phyloP scores from a whole-genome alignment of 257 asterid genomes.

The Plantago major region DNA sequence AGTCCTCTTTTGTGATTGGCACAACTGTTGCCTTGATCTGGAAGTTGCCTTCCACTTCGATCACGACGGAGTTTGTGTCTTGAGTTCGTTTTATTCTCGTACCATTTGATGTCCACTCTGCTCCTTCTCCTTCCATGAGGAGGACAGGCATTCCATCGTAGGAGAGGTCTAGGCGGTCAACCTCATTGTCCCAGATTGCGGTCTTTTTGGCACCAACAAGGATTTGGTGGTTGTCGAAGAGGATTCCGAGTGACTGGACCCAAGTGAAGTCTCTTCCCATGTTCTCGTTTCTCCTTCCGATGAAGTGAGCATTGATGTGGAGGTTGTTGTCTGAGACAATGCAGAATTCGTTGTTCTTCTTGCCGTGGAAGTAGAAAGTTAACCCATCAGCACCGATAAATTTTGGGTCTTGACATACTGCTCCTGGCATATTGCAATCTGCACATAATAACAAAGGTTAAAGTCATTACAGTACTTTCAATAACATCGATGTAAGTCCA shows the following conservation, averaged over 20 bases:
- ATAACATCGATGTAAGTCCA: no score
- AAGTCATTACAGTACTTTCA: no score
- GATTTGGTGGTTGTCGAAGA: slow-evolving; percentile 51
- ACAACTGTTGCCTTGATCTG: slow-evolving; percentile 63
- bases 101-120: slow-evolving; percentile 29
- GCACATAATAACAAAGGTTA: slow-evolving; percentile 7
- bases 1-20: slow-evolving; percentile 61
- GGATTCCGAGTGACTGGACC: slow-evolving; percentile 87
- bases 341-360: slow-evolving; percentile 62
- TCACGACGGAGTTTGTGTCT: slow-evolving; percentile 43
- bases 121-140: slow-evolving; percentile 43
- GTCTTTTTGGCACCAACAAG: slow-evolving; percentile 60
- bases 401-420: slow-evolving; percentile 85
- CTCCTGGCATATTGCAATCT: slow-evolving; percentile 80
- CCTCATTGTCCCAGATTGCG: slow-evolving; percentile 46
- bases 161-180: slow-evolving; percentile 51
- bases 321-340: slow-evolving; percentile 61
- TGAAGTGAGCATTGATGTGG: slow-evolving; percentile 86
- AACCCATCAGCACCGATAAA: slow-evolving; percentile 79
- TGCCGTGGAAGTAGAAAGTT: slow-evolving; percentile 87
- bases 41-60: slow-evolving; percentile 71
- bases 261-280: slow-evolving; percentile 87
- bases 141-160: slow-evolving; percentile 41
- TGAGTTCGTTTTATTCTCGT: slow-evolving; percentile 39
- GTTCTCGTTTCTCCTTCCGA: slow-evolving; percentile 54